These are phyloP conservation scores for Rusavskia elegans DNA, from an alignment of 495 filamentous ascomycete genomes.

Conservation along the genomic window DNA sequence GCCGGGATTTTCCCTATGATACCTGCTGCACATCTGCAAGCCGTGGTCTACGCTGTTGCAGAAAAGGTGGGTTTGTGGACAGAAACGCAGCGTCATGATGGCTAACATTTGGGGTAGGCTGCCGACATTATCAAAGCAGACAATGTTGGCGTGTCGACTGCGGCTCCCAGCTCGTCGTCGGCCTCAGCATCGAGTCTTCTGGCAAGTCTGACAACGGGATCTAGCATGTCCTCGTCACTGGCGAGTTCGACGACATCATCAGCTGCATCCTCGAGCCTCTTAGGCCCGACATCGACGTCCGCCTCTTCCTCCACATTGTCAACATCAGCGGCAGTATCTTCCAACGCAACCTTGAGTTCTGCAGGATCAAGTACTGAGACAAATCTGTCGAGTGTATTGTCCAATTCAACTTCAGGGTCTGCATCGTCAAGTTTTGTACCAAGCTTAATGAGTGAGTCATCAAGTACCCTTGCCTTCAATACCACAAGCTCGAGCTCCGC, in stretches of 20 bases:
- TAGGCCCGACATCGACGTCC: too few species aligned
- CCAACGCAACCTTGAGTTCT: neutral
- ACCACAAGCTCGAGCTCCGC: too few species aligned
- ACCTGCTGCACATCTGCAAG: conserved; percentile 32
- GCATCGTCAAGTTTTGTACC: neutral
- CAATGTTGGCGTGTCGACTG: conserved; percentile 2
- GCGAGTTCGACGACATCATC: neutral
- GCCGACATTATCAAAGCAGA: conserved; percentile 17
- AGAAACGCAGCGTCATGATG: neutral
- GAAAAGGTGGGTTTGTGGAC: conserved; percentile 23
- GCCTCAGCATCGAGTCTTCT: neutral
- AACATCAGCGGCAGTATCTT: neutral
- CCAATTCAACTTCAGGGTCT: neutral
- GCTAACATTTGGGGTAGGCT: conserved; percentile 6
- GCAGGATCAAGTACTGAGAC: neutral
- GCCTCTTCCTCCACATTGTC: too few species aligned
- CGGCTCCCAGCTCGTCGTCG: neutral
- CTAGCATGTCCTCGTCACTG: neutral
- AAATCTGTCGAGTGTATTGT: neutral
- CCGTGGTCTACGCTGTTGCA: conserved; percentile 33
- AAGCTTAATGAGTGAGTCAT: too few species aligned
- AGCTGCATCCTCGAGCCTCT: neutral
- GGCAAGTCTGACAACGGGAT: neutral
- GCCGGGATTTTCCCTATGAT: conserved; percentile 30
- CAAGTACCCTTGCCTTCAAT: too few species aligned